Percentiles rank a stretch among this genome's conserved stretches.
Conservation (phyloP, 306 rosid species). For the Glycine soja region DNA sequence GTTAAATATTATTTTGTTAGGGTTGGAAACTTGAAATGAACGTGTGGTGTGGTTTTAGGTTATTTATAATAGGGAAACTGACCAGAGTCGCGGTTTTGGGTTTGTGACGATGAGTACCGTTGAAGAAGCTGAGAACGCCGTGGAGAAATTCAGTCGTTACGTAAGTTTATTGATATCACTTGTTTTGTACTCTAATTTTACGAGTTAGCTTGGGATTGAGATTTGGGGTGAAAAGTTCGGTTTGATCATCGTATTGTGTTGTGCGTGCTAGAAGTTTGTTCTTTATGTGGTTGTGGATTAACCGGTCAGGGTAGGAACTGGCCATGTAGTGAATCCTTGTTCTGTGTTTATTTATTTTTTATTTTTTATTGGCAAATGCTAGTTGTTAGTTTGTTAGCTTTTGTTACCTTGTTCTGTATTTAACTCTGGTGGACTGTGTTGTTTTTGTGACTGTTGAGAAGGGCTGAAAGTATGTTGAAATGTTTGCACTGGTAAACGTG, state of each 20-base stretch:
- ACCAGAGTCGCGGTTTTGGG: conserved; percentile 93
- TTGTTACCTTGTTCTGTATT: background rate
- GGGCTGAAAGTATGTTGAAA: too few species aligned
- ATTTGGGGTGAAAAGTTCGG: background rate
- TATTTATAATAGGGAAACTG: conserved; percentile 88
- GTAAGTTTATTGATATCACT: conserved; percentile 59
- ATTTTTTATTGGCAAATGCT: too few species aligned
- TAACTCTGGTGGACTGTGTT: background rate
- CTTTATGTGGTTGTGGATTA: background rate
- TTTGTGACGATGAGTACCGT: conserved; percentile 93
- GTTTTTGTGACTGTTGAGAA: background rate
- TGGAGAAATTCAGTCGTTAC: conserved; percentile 66
- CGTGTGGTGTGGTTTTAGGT: conserved; percentile 60
- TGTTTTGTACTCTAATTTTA: too few species aligned
- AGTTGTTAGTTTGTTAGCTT: too few species aligned
- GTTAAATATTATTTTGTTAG: background rate
- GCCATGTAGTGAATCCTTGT: background rate
- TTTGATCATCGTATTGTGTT: background rate
- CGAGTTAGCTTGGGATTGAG: background rate
- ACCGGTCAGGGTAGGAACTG: background rate
- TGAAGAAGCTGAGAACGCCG: conserved; percentile 90
- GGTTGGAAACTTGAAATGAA: background rate
- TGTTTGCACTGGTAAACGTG: too few species aligned
- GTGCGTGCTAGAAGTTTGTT: background rate
- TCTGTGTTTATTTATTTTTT: background rate